Conservation (phyloP, 768 basidiomycete species). For the Collybia mongolica region DNA sequence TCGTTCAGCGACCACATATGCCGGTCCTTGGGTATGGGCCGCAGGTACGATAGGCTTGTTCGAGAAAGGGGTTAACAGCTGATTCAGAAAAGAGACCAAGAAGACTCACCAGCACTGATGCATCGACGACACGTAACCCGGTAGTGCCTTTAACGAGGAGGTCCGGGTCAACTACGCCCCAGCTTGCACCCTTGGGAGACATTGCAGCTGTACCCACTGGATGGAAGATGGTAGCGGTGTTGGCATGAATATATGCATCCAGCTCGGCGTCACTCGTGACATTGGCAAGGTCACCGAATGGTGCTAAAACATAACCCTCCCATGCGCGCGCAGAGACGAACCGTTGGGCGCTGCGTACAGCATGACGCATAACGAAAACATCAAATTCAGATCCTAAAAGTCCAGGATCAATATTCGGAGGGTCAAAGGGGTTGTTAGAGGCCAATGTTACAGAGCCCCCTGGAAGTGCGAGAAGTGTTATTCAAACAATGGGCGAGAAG, state of each 20-base stretch:
- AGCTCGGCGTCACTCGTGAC: conserved; percentile 14
- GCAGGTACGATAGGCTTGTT: conserved; percentile 3
- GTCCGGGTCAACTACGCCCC: conserved; percentile 31
- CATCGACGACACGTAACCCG: conserved; percentile 32
- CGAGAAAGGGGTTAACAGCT: too few relatives aligned
- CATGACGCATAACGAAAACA: conserved; percentile 13
- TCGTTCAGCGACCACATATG: conserved; percentile 16
- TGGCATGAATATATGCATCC: conserved; percentile 18
- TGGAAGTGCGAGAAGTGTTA: neutral
- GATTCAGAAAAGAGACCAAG: too few relatives aligned
- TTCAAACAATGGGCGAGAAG: neutral
- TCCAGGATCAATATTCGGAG: neutral
- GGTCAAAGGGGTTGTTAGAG: neutral
- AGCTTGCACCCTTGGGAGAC: conserved; percentile 17
- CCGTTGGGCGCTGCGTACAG: conserved; percentile 9
- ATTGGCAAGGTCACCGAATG: conserved; percentile 3
- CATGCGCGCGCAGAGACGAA: conserved; percentile 5
- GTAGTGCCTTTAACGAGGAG: conserved; percentile 24
- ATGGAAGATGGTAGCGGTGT: conserved; percentile 16
- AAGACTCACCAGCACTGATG: conserved; percentile 27
- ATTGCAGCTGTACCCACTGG: conserved; percentile 24
- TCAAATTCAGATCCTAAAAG: neutral
- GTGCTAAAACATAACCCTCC: conserved; percentile 4
- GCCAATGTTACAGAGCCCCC: neutral
- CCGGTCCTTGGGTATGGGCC: conserved; percentile 13